phyloP scores from a whole-genome alignment of 345 rosid genomes.

The Arabis hirsuta region DNA sequence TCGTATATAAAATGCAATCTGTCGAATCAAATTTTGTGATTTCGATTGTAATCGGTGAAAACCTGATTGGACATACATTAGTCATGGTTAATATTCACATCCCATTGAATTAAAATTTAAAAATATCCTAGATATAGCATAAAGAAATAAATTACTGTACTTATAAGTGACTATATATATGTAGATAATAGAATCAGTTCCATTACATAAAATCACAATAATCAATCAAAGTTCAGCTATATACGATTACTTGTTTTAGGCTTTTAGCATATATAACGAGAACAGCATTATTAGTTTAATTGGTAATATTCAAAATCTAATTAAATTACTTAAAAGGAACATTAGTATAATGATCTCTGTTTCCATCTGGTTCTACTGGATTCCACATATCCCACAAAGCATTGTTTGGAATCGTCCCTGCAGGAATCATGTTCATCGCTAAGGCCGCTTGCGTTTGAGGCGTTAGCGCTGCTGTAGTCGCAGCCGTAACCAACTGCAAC shows the following conservation, averaged over 20 bases:
- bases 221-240: conserved; percentile 37
- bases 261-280: conserved; percentile 17
- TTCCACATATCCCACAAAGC: conserved; percentile 87
- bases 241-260: conserved; percentile 1
- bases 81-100: not conserved
- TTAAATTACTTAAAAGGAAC: conserved; percentile 63
- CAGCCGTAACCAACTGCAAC: conserved; percentile 47
- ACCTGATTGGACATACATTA: not conserved
- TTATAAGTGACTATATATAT: conserved; percentile 6
- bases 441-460: conserved; percentile 51
- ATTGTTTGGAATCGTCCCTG: conserved; percentile 45
- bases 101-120: not conserved
- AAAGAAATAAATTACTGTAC: conserved; percentile 5
- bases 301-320: not conserved
- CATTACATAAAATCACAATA: conserved; percentile 35
- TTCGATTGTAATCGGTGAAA: too few relatives aligned
- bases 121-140: not conserved
- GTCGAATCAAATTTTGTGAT: too few relatives aligned
- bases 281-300: conserved; percentile 7
- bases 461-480: conserved; percentile 34
- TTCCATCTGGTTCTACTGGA: conserved; percentile 64
- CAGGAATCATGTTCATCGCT: conserved; percentile 53
- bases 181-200: conserved; percentile 22
- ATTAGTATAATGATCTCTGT: conserved; percentile 53
- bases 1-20: too few relatives aligned